Conservation (phyloP, 352 stramenopile species). For the Lagenidium giganteum region DNA sequence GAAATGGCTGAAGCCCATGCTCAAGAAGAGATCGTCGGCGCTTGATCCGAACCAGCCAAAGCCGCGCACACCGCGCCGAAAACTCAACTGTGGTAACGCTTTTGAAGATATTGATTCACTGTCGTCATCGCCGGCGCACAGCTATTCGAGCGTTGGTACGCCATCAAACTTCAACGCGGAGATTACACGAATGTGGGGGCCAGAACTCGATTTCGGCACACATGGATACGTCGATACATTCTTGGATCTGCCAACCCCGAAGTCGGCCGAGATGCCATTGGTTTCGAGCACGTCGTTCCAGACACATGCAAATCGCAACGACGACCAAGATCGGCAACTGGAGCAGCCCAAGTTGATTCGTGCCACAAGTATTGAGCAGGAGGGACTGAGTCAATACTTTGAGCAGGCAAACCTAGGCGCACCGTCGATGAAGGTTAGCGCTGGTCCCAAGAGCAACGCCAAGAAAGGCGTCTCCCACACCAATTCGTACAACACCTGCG, state of each 20-base stretch:
- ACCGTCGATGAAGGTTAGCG: no score
- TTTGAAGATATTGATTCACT: conserved; percentile 48
- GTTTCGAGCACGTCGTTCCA: conserved; percentile 2
- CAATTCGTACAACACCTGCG: conserved; percentile 8
- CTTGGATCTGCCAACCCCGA: conserved; percentile 48
- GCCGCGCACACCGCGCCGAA: conserved; percentile 43
- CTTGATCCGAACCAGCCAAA: conserved; percentile 46
- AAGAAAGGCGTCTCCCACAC: conserved; percentile 13
- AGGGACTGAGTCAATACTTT: conserved; percentile 53
- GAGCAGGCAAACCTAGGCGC: conserved; percentile 54
- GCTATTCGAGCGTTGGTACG: conserved; percentile 41
- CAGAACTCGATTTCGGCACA: conserved; percentile 39
- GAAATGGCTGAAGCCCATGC: conserved; percentile 17
- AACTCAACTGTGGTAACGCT: conserved; percentile 44
- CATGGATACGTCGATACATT: conserved; percentile 43
- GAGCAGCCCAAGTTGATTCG: conserved; percentile 38
- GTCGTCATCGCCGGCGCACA: conserved; percentile 13
- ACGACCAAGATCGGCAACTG: conserved; percentile 7
- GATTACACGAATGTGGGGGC: conserved; percentile 34
- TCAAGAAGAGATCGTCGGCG: conserved; percentile 44
- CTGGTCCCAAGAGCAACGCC: no score
- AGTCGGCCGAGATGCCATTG: conserved; percentile 28
- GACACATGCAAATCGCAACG: conserved; percentile 8
- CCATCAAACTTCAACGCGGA: conserved; percentile 43
- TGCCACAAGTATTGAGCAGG: conserved; percentile 51